phyloP scores from a whole-genome alignment of 2,329 filamentous ascomycete genomes.

The Fusarium incarnatum region DNA sequence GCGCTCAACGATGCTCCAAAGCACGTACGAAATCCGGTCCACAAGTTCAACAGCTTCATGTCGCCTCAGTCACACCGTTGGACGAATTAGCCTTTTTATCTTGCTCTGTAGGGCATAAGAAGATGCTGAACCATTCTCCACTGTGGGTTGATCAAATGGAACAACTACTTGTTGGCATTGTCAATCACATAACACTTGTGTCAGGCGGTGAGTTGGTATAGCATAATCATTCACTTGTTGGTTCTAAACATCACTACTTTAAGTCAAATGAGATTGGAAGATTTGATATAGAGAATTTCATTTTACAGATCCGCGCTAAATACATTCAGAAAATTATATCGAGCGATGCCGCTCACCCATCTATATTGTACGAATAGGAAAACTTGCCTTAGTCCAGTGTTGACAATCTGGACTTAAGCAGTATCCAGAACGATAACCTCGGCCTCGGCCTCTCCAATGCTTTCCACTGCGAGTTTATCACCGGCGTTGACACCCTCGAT shows the following conservation, averaged over 20 bases:
- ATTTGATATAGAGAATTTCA: neutral
- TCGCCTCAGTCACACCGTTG: neutral
- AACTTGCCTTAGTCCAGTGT: neutral
- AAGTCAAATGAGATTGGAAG: neutral
- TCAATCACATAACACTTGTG: neutral
- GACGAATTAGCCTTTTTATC: neutral
- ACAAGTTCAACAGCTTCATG: neutral
- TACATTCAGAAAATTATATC: constrained; percentile 18
- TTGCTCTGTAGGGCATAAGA: neutral
- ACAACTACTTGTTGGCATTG: neutral
- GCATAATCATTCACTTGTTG: neutral
- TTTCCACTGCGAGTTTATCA: constrained; percentile 73
- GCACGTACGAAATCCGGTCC: neutral
- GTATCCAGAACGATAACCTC: constrained; percentile 78
- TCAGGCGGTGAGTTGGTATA: neutral
- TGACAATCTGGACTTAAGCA: constrained; percentile 53
- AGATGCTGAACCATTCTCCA: neutral
- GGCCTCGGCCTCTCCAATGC: constrained; percentile 74
- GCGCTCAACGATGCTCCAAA: neutral
- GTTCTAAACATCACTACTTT: neutral
- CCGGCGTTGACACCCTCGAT: constrained; percentile 73
- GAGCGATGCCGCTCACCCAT: neutral
- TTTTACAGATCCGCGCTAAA: constrained; percentile 24
- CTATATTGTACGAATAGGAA: constrained; percentile 1
- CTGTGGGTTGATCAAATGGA: neutral